A percentile compares a stretch with the other conserved stretches of the same genome.
Evolutionary conservation across 805 yeast genomes (phyloP).

Genomic region (Myxozyma nipponensis): DNA sequence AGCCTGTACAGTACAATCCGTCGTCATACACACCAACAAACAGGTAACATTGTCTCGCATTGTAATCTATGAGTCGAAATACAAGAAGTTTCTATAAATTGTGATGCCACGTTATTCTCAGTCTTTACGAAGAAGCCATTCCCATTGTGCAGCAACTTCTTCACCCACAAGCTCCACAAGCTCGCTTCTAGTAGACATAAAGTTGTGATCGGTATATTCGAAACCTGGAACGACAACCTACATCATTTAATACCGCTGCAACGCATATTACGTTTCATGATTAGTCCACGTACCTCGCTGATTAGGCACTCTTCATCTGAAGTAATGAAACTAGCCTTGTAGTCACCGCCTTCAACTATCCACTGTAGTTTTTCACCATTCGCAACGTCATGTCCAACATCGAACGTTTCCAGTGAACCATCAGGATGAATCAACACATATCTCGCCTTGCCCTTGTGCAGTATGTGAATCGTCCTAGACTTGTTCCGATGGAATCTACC

Average conservation of each 20-base stretch:
- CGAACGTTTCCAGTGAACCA: conserved; percentile 48
- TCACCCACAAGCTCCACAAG: conserved; percentile 39
- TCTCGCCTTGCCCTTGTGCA: conserved; percentile 55
- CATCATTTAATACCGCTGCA: conserved; percentile 42
- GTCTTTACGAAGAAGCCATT: conserved; percentile 39
- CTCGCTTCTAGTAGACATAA: conserved; percentile 38
- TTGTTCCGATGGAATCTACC: conserved; percentile 51
- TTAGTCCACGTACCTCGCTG: conserved; percentile 21
- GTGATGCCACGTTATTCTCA: background rate
- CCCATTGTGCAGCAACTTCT: conserved; percentile 38
- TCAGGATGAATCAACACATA: conserved; percentile 52
- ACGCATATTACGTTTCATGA: background rate
- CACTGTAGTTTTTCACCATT: conserved; percentile 50
- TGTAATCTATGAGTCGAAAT: background rate
- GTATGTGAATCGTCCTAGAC: conserved; percentile 53
- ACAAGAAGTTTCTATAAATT: background rate
- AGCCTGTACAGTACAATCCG: conserved; percentile 2
- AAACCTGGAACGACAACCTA: conserved; percentile 63
- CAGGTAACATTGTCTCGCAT: background rate
- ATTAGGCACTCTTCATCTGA: conserved; percentile 39
- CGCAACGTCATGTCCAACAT: conserved; percentile 48
- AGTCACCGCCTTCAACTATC: conserved; percentile 62
- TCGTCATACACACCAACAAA: background rate
- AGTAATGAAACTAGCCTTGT: conserved; percentile 49
- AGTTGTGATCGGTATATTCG: conserved; percentile 51